A percentile compares a stretch with the other conserved stretches of the same genome.
These are phyloP conservation scores for Russula compacta DNA, from an alignment of 768 basidiomycete species.

Conservation along the genomic window DNA sequence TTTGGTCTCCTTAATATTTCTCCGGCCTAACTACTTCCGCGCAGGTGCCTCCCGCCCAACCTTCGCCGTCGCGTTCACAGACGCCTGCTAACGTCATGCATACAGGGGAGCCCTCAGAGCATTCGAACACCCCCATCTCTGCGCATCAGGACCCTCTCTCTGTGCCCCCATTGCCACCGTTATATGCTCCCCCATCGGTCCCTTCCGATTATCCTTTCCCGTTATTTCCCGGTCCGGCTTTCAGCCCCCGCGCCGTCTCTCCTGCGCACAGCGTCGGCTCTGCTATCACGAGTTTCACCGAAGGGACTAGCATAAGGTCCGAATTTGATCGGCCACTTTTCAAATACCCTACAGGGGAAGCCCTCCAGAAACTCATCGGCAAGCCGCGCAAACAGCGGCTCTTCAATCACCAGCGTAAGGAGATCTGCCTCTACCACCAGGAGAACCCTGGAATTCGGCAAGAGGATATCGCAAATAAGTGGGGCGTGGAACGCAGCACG, in stretches of 20 bases:
- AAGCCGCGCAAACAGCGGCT: constrained; percentile 68
- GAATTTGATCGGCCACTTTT: constrained; percentile 7
- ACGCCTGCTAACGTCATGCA: constrained; percentile 16
- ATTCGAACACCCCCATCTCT: constrained; percentile 10
- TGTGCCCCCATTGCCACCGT: constrained; percentile 11
- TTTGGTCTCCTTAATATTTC: neutral
- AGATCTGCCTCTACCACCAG: constrained; percentile 60
- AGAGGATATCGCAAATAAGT: constrained; percentile 72
- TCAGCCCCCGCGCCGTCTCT: constrained; percentile 45
- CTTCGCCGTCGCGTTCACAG: constrained; percentile 14
- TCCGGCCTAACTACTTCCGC: constrained; percentile 1
- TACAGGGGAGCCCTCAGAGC: constrained; percentile 16
- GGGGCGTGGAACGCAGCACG: constrained; percentile 84
- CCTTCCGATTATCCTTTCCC: constrained; percentile 16
- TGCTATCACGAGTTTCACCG: constrained; percentile 44
- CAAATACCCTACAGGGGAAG: constrained; percentile 15
- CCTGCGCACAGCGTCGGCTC: constrained; percentile 53
- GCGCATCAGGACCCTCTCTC: constrained; percentile 14
- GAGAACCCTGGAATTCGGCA: constrained; percentile 63
- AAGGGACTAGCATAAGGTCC: constrained; percentile 20
- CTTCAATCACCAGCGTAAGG: constrained; percentile 62
- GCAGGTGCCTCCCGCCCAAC: neutral
- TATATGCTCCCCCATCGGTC: constrained; percentile 10
- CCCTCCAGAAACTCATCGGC: constrained; percentile 20
- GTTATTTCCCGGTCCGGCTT: constrained; percentile 11